These are phyloP conservation scores for Macrolepiota fuliginosa DNA, from an alignment of 768 basidiomycete species.

Conservation along the genomic window DNA sequence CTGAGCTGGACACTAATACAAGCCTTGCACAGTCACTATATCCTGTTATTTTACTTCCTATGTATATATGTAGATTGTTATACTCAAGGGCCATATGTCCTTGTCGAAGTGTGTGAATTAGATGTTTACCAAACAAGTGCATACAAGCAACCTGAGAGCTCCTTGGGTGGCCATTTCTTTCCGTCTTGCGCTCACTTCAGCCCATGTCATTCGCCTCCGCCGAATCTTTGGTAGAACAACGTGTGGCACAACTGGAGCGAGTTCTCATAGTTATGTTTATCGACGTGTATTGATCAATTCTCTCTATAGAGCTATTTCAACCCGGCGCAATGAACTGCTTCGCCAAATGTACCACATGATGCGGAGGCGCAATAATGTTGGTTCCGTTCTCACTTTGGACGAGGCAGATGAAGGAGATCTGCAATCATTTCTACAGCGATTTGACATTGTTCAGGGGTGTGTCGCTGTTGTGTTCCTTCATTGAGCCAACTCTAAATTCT, in stretches of 20 bases:
- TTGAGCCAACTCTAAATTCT: background rate
- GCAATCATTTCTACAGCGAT: slow-evolving; percentile 11
- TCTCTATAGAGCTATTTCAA: slow-evolving; percentile 51
- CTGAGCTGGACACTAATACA: background rate
- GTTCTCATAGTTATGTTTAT: slow-evolving; percentile 11
- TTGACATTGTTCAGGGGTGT: slow-evolving; percentile 21
- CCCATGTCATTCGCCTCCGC: slow-evolving; percentile 13
- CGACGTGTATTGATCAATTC: slow-evolving; percentile 9
- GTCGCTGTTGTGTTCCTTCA: slow-evolving; percentile 10
- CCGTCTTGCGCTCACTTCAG: background rate
- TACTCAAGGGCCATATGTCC: no score
- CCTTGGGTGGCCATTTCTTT: background rate
- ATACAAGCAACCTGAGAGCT: background rate
- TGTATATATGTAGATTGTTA: background rate
- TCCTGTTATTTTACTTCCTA: background rate
- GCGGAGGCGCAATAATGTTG: slow-evolving; percentile 46
- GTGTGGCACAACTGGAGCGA: slow-evolving; percentile 43
- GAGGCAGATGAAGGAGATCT: slow-evolving; percentile 17
- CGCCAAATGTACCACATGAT: slow-evolving; percentile 71
- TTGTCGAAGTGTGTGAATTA: background rate
- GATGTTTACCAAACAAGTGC: slow-evolving; percentile 1
- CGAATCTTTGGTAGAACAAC: slow-evolving; percentile 41
- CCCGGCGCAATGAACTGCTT: slow-evolving; percentile 68
- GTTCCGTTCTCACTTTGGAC: slow-evolving; percentile 29
- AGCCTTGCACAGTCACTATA: background rate